Evolutionary conservation across 192 early-diverging fungal species (phyloP), one percentile per base, ranked within the genome.

Genomic region (Coemansia sp.): DNA sequence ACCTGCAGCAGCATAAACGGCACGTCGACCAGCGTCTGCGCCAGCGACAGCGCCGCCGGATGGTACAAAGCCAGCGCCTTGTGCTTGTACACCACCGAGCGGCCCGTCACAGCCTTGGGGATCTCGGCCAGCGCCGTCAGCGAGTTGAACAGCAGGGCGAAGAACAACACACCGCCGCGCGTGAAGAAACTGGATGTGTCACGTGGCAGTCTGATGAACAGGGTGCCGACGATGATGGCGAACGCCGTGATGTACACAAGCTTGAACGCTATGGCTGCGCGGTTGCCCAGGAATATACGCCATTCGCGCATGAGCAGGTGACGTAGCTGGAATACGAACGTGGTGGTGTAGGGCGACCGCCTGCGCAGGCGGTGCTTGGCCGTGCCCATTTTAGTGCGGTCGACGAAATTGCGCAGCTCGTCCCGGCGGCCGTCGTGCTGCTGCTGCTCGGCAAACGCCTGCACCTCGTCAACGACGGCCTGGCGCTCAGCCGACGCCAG

Each of bases 221-320:
- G 82, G 37, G 85, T 84, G 47, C 87, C 89, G 57, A 86, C 84
- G 57, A 91, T 85, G 37, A 88, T 59, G 44, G 86, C 85, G 83
- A 90, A 87, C 49, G 88, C 17, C 40, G 69, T 66, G 64, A 77
- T 80, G 63, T 81, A 89, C 46, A 84, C 53, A 18, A 77, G 66
- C 44, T 80, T 80, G 42, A 87, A 83, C n/a, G n/a, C n/a, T n/a
- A n/a, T n/a, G n/a, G n/a, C n/a, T n/a, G 47, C 61, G 41, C 66
- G 65, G 65, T 83, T 83, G 45, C 85, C 87, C 19, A 57, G 56
- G 19, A 85, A 60, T 14, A 91, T 81, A 55, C 85, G 80, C 61
- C 74, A 74, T 63, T 91, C 87, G 44, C 89, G 86, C 19, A 74
- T 67, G 9, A 87, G 73, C 30, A 85, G 62, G 4, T 81, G 73